Conservation (phyloP, 1,284 basidiomycete genomes). For the Uromyces viciae-fabae region DNA sequence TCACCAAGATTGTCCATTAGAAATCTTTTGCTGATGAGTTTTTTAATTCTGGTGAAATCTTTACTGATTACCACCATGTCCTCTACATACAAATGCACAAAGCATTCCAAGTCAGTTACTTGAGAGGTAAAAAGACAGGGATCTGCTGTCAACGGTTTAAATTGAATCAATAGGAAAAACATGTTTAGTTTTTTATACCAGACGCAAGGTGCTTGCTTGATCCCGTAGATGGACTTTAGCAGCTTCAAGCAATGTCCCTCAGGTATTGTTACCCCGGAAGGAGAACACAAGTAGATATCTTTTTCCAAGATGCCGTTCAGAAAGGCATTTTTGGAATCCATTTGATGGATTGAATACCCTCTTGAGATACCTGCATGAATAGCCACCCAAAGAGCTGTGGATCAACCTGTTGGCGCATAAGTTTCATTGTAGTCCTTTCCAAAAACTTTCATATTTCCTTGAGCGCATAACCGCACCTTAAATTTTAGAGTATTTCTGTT, state of each 20-base stretch:
- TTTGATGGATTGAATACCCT: background rate
- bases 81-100: background rate
- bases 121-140: background rate
- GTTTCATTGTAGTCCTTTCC: background rate
- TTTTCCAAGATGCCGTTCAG: background rate
- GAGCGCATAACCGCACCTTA: background rate
- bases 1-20: constrained; percentile 17
- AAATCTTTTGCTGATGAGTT: background rate
- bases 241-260: background rate
- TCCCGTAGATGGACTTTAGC: background rate
- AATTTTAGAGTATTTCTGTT: no score
- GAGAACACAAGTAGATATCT: background rate
- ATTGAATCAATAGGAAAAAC: background rate
- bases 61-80: background rate
- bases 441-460: background rate
- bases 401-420: background rate
- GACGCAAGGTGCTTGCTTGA: constrained; percentile 1
- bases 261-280: background rate
- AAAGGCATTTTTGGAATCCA: background rate
- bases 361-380: background rate
- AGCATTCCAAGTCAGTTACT: background rate
- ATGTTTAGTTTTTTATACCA: background rate
- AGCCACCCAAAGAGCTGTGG: background rate
- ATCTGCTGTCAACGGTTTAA: background rate
- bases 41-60: background rate